These are phyloP conservation scores for Ascochyta pisi DNA, from an alignment of 2,329 filamentous ascomycete genomes.

Conservation along the genomic window DNA sequence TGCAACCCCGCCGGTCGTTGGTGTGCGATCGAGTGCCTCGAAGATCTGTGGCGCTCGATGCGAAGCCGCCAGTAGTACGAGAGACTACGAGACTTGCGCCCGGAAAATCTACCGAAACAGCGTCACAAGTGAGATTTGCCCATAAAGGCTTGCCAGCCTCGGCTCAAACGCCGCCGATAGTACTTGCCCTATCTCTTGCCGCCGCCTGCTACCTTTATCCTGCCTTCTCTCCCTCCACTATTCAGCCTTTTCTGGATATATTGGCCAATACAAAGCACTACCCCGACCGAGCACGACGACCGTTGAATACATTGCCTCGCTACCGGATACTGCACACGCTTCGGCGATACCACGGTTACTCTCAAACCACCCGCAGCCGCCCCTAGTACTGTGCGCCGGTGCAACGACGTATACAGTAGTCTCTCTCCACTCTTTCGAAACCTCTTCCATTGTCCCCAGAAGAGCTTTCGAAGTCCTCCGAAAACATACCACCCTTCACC, in stretches of 20 bases:
- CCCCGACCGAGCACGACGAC: neutral
- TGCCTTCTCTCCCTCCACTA: constrained; percentile 1
- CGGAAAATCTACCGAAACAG: no score
- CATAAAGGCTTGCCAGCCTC: constrained; percentile 22
- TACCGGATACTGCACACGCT: neutral
- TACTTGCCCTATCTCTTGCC: constrained; percentile 6
- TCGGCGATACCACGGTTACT: constrained; percentile 16
- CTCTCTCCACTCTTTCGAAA: constrained; percentile 17
- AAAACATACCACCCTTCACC: constrained; percentile 19
- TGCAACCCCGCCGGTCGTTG: constrained; percentile 2
- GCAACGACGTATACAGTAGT: constrained; percentile 8
- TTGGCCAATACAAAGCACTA: neutral
- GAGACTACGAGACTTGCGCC: neutral
- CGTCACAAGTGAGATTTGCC: constrained; percentile 17
- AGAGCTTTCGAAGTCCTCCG: constrained; percentile 5
- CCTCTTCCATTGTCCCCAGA: constrained; percentile 13
- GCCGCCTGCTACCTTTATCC: constrained; percentile 12
- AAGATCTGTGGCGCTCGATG: constrained; percentile 16
- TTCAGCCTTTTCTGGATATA: constrained; percentile 17
- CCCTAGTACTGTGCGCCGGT: constrained; percentile 6
- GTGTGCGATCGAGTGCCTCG: constrained; percentile 11
- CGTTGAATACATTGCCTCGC: constrained; percentile 3
- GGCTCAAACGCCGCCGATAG: constrained; percentile 19
- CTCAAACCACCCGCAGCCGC: constrained; percentile 10
- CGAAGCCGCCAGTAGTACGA: constrained; percentile 13